Base-by-base conservation (phyloP, 2,329 filamentous ascomycete species). In the Lachnellula arida region DNA sequence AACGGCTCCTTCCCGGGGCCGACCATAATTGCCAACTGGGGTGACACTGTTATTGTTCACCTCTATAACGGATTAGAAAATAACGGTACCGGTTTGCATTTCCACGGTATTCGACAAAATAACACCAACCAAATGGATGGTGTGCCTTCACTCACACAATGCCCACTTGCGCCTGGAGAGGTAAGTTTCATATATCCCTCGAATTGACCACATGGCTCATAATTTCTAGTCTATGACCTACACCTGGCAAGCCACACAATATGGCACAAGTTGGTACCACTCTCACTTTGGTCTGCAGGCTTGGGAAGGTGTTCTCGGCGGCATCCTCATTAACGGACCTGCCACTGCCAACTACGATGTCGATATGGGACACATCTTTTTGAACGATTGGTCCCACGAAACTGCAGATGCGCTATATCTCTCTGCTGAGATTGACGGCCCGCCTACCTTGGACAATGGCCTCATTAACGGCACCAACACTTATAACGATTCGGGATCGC, bases 291-390 rank as follows among this genome's bases (percentile, higher is more conserved):
- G 71, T 8, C 62, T 71, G 15, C 74, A 76, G 61, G 74, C 75
- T 46, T 77, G 72, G 69, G 75, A 86, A 46, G 85, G 84, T 1
- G 70, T 86, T 0, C 74, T 80, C 35, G 85, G 84, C 0, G 76
- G 75, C 2, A 81, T 88, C 17, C 68, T 86, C 15, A 82, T 86
- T 63, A 76, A 84, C 50, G 83, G 83, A 0, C 84, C 83, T 1
- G 76, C 81, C 0, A 77, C 78, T 0, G 74, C 77, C 2, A 63
- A 84, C 65, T 86, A 85, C 61, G 83, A 88, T 53, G 73, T 78
- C 40, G 85, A 88, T 62, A 73, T 85, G 0, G 85, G 85, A 2
- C 68, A 75, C 2, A 59, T 87, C 9, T 60, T 67, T 32, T 58
- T 70, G 14, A 65, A 57, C 42, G 68, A 69, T 51, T 70, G 67